Conservation (phyloP, 2,329 filamentous ascomycete species). For the Sarocladiaceae sp. region DNA sequence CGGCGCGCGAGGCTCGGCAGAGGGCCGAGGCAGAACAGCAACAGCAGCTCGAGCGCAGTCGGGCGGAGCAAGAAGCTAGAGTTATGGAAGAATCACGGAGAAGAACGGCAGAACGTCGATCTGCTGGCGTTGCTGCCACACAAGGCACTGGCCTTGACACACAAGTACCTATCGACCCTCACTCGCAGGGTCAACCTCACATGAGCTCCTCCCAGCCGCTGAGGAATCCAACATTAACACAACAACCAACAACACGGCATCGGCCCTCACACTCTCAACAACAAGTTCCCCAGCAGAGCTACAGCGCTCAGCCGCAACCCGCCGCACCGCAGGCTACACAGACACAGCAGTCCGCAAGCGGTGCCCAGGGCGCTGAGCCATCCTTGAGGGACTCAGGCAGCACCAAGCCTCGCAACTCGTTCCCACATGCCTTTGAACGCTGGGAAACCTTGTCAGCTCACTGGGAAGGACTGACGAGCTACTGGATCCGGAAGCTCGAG, state of each 20-base stretch:
- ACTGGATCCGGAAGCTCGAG: constrained; percentile 92
- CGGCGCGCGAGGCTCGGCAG: constrained; percentile 69
- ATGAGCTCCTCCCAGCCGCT: constrained; percentile 13
- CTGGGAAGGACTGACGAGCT: constrained; percentile 95
- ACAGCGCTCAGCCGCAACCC: constrained; percentile 1
- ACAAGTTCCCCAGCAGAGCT: not conserved
- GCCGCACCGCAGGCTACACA: constrained; percentile 6
- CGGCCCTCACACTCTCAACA: constrained; percentile 11
- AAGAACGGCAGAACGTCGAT: constrained; percentile 57
- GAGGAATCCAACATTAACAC: constrained; percentile 11
- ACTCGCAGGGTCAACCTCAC: constrained; percentile 22
- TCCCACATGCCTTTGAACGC: constrained; percentile 94
- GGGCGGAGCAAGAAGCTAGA: constrained; percentile 53
- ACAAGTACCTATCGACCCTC: constrained; percentile 29
- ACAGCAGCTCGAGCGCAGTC: constrained; percentile 45
- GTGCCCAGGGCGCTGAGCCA: not conserved
- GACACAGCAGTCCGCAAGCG: constrained; percentile 14
- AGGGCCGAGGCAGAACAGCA: constrained; percentile 62
- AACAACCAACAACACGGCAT: constrained; percentile 13
- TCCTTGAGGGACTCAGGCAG: constrained; percentile 14
- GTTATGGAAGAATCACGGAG: constrained; percentile 51
- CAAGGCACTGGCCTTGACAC: constrained; percentile 25
- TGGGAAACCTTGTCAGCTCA: constrained; percentile 97
- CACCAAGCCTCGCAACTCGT: constrained; percentile 59
- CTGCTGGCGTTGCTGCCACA: constrained; percentile 43